phyloP scores from a whole-genome alignment of 306 rosid genomes.

The Vigna trinervia region DNA sequence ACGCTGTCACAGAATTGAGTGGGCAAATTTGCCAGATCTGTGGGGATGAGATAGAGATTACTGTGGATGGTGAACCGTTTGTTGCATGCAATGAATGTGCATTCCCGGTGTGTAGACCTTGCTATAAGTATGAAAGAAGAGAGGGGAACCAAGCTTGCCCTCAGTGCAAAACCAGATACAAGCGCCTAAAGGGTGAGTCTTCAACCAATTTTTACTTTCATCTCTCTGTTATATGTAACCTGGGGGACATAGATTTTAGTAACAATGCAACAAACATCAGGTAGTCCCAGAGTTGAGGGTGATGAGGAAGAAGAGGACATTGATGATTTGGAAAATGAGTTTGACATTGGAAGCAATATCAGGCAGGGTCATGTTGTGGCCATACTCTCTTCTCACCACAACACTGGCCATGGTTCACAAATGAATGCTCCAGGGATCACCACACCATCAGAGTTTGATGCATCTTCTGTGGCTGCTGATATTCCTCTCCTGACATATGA shows the following conservation, averaged over 20 bases:
- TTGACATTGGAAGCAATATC: slow-evolving; percentile 68
- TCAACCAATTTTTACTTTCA: background rate
- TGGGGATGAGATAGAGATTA: slow-evolving; percentile 84
- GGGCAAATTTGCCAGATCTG: slow-evolving; percentile 97
- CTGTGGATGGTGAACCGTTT: slow-evolving; percentile 84
- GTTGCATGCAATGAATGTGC: slow-evolving; percentile 97
- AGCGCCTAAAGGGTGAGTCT: slow-evolving; percentile 72
- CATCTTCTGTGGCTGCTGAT: slow-evolving; percentile 64
- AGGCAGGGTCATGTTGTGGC: slow-evolving; percentile 58
- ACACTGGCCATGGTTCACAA: slow-evolving; percentile 60
- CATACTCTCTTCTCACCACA: slow-evolving; percentile 67
- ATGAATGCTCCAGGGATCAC: slow-evolving; percentile 52
- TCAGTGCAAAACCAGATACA: slow-evolving; percentile 92
- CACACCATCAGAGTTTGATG: slow-evolving; percentile 63
- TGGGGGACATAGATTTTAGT: slow-evolving; percentile 23
- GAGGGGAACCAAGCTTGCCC: slow-evolving; percentile 96
- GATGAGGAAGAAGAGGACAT: slow-evolving; percentile 89
- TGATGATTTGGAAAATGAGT: slow-evolving; percentile 89
- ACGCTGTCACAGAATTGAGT: slow-evolving; percentile 68
- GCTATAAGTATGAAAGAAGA: slow-evolving; percentile 92
- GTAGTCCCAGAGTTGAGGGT: slow-evolving; percentile 87
- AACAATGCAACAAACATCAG: slow-evolving; percentile 46
- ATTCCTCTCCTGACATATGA: slow-evolving; percentile 79
- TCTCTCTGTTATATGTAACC: slow-evolving; percentile 9
- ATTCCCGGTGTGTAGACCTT: slow-evolving; percentile 89